Evolutionary conservation across 2,329 filamentous ascomycete species (phyloP).

Genomic region (Colletotrichum echinochloae): DNA sequence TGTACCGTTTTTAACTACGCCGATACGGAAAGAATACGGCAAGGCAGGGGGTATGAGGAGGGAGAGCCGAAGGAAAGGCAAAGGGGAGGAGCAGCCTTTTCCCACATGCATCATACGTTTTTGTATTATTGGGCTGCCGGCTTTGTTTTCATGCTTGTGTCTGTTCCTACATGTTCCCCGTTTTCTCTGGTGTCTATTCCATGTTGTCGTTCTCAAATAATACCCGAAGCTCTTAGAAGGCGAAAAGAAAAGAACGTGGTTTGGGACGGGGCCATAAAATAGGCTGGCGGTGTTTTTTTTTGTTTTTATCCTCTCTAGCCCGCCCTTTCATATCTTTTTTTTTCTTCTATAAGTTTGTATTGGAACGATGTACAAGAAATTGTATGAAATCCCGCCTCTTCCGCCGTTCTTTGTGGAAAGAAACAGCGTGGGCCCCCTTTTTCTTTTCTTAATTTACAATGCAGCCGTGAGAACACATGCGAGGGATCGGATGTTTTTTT

Average conservation of each 20-base stretch:
- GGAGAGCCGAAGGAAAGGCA: background rate
- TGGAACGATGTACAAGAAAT: constrained; percentile 40
- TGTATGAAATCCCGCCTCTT: constrained; percentile 13
- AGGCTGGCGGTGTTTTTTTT: constrained; percentile 21
- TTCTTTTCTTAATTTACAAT: background rate
- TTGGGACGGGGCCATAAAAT: constrained; percentile 18
- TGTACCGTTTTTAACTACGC: constrained; percentile 34
- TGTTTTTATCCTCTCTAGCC: background rate
- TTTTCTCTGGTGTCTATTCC: constrained; percentile 26
- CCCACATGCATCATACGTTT: constrained; percentile 14
- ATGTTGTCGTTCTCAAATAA: constrained; percentile 41
- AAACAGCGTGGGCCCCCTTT: background rate
- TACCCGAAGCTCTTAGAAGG: constrained; percentile 41
- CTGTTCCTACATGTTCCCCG: constrained; percentile 4
- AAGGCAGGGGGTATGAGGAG: background rate
- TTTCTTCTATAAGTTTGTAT: constrained; percentile 31
- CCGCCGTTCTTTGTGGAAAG: background rate
- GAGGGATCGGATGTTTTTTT: background rate
- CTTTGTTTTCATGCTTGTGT: constrained; percentile 2
- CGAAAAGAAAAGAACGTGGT: constrained; percentile 35
- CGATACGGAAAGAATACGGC: constrained; percentile 7
- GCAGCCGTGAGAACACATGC: constrained; percentile 9
- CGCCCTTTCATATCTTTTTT: background rate
- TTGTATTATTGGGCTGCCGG: constrained; percentile 6
- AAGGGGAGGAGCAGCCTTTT: constrained; percentile 11